Percentiles rank a stretch among this genome's conserved stretches.
phyloP scores from a whole-genome alignment of 805 yeast genomes.

The Lipomyces yamanashiensis region DNA sequence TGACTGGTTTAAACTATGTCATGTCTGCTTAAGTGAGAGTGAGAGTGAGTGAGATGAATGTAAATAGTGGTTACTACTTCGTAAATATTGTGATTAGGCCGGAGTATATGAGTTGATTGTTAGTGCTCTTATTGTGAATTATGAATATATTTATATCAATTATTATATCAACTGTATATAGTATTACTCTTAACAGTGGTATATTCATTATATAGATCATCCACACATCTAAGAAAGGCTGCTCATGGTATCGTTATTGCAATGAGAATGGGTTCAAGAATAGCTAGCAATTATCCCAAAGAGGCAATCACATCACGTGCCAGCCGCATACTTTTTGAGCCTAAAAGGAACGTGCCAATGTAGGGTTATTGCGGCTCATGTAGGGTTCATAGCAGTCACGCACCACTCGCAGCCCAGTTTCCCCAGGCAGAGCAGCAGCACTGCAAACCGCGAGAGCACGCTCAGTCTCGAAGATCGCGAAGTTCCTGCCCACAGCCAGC shows the following conservation, averaged over 20 bases:
- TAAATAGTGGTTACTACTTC: too few relatives aligned
- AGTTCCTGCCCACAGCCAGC: background rate
- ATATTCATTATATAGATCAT: too few relatives aligned
- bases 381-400: slow-evolving; percentile 15
- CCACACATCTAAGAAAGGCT: too few relatives aligned
- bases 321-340: background rate
- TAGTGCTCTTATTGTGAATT: too few relatives aligned
- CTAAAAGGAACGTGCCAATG: background rate
- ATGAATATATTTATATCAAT: too few relatives aligned
- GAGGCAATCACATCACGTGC: too few relatives aligned
- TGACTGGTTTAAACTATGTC: slow-evolving; percentile 26
- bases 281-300: too few relatives aligned
- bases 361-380: slow-evolving; percentile 4
- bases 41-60: background rate
- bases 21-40: slow-evolving; percentile 7
- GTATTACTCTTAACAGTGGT: too few relatives aligned
- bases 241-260: too few relatives aligned
- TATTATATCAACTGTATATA: too few relatives aligned
- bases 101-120: too few relatives aligned
- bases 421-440: background rate
- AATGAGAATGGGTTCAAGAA: too few relatives aligned
- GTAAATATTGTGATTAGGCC: background rate
- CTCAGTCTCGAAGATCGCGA: slow-evolving; percentile 7
- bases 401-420: background rate
- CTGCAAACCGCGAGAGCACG: background rate